Evolutionary conservation across 495 filamentous ascomycete genomes (phyloP).

Genomic region (Hamigera avellanea): DNA sequence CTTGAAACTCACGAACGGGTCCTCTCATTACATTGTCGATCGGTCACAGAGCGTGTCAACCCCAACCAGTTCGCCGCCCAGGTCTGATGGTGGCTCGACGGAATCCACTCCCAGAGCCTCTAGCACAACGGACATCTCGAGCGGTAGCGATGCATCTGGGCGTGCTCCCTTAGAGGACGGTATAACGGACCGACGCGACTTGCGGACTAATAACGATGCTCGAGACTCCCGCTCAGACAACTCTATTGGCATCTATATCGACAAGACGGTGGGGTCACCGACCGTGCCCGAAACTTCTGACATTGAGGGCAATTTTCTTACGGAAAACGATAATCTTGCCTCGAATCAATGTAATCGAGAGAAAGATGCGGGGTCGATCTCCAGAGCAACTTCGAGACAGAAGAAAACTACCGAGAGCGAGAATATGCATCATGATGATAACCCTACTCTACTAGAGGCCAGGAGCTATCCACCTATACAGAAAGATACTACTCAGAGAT

Average conservation of each 20-base stretch:
- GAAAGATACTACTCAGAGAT: neutral
- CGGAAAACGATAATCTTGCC: conserved; percentile 18
- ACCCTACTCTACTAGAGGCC: no score
- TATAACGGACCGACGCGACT: neutral
- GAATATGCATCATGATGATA: neutral
- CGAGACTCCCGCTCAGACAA: neutral
- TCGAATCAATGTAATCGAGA: conserved; percentile 5
- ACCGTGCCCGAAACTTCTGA: neutral
- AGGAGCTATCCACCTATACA: no score
- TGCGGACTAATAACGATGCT: neutral
- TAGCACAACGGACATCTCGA: no score
- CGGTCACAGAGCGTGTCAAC: conserved; percentile 15
- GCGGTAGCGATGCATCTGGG: no score
- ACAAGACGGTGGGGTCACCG: conserved; percentile 4
- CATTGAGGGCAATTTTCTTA: conserved; percentile 5
- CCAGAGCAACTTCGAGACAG: neutral
- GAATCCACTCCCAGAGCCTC: neutral
- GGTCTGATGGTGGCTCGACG: conserved; percentile 9
- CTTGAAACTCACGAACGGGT: conserved; percentile 34
- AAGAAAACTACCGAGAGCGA: neutral
- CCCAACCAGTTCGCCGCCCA: conserved; percentile 1
- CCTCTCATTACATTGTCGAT: conserved; percentile 14
- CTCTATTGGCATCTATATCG: conserved; percentile 13
- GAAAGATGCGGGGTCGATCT: neutral
- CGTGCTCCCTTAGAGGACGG: no score